Evolutionary conservation across 2,329 filamentous ascomycete species (phyloP), one percentile per base, ranked within the genome.

Genomic region (Aspergillus sp.): DNA sequence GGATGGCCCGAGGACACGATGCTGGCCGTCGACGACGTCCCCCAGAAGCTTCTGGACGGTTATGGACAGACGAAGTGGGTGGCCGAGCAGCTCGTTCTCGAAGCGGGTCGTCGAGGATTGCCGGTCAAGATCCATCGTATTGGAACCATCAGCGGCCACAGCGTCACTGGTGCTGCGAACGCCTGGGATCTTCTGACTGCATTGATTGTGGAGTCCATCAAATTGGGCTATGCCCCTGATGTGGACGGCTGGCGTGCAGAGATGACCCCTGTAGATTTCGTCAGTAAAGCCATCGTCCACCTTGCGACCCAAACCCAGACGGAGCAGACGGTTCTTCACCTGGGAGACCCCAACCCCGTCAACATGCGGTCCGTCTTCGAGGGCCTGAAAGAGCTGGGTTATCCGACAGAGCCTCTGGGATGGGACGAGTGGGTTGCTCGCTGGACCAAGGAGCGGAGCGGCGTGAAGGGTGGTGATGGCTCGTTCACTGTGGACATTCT

Each of bases 51-150:
- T 4, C 72, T 81, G 1, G 87, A 90, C 62, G 88, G 88, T 1
- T 91, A 91, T 57, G 87, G 87, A 0, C 88, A 90, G 69, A 89
- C 87, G 0, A 91, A 91, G 65, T 91, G 88, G 88, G 88, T 89
- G 26, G 87, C 88, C 2, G 88, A 91, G 66, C 84, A 87, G 66
- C 83, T 91, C 3, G 84, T 89, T 8, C 76, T 83, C 10, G 86
- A 90, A 64, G 87, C 88, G 9, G 81, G 80, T 22, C 79, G 81
- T 22, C 82, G 87, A 35, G 87, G 87, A 9, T 73, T 91, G 30
- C 87, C 87, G 0, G 84, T 88, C 24, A 82, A 83, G 61, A 85
- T 91, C 36, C 84, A 88, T 60, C 85, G 88, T 6, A 84, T 85
- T 0, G 88, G 88, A 42, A 92, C 89, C 0, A 90, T 92, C 63